Conservation (phyloP, 2,329 filamentous ascomycete species). For the Fonsecaea multimorphosa region DNA sequence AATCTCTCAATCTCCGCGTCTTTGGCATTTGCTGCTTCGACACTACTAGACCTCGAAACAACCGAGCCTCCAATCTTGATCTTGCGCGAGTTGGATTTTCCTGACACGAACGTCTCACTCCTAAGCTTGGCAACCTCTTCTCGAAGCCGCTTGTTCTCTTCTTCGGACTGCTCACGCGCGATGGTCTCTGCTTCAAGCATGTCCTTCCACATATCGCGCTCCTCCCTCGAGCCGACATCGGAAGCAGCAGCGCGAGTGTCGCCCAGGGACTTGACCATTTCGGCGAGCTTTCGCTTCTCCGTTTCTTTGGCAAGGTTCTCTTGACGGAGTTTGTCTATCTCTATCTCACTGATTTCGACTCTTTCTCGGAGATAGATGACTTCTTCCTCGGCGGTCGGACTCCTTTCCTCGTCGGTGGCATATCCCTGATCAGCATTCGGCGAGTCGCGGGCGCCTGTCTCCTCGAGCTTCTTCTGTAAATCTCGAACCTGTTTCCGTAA, state of each 20-base stretch:
- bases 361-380: constrained; percentile 82
- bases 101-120: constrained; percentile 47
- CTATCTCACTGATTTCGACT: constrained; percentile 80
- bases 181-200: constrained; percentile 90
- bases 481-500: constrained; percentile 82
- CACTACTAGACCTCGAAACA: constrained; percentile 49
- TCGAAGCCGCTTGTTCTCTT: constrained; percentile 81
- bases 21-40: constrained; percentile 57
- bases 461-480: constrained; percentile 76
- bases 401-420: constrained; percentile 60
- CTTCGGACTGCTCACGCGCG: constrained; percentile 85
- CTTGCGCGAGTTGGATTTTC: constrained; percentile 45
- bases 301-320: constrained; percentile 80
- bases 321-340: constrained; percentile 80
- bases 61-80: constrained; percentile 46
- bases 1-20: constrained; percentile 79
- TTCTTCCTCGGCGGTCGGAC: constrained; percentile 73
- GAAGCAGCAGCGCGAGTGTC: constrained; percentile 58
- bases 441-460: constrained; percentile 52
- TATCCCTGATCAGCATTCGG: constrained; percentile 57
- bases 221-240: constrained; percentile 56
- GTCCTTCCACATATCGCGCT: constrained; percentile 88
- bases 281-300: constrained; percentile 84
- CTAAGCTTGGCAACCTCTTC: constrained; percentile 80
- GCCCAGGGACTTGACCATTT: constrained; percentile 73